Base-by-base conservation (phyloP, 768 basidiomycete species). In the Xerocomus brunneocitrinus region DNA sequence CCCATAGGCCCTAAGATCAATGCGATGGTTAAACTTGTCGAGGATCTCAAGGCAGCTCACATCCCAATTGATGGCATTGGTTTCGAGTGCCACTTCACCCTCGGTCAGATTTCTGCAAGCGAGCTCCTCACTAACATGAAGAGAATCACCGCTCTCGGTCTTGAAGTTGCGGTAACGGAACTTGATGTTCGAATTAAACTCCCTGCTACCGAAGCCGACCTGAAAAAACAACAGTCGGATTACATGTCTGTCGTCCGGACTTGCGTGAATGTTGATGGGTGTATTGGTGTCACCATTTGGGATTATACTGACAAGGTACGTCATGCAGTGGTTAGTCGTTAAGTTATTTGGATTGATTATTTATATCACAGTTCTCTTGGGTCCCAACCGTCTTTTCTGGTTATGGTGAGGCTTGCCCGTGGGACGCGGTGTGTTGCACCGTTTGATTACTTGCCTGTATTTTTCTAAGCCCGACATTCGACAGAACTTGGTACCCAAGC, bases 141-240 rank as follows among this genome's bases (percentile, higher is more conserved):
- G 55, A 71, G 76, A 47, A 79, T 86, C 62, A 75, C 79, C 12
- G 76, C 76, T 10, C 77, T 85, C 27, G 83, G 85, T 4, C 70
- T 87, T 40, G 84, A 86, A 58, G 79, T 85, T 25, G 84, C 83
- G 9, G 78, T 85, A 58, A 87, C 85, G 3, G 85, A 85, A 62
- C 76, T 87, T 45, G 84, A 87, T 61, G 81, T 81, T 59, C 74
- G 84, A 46, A 82, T 84, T 74, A 74, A 73, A 8, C 59, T 56
- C 10, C 83, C 83, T 13, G 74, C 70, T 12, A 81, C 80, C 3
- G 57, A 65, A 8, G 76, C 76, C 1, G 68, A 77, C 32, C 71
- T 80, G 31, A 71, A 67, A 30, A 81, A 84, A 62, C 83, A 86
- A 61, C 71, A 77, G 61, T 35, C 52, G n/a, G 83, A 86, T 62